Percentiles rank a stretch among this genome's conserved stretches.
Conservation (phyloP, 495 filamentous ascomycete species). For the Xylaria telfairii region DNA sequence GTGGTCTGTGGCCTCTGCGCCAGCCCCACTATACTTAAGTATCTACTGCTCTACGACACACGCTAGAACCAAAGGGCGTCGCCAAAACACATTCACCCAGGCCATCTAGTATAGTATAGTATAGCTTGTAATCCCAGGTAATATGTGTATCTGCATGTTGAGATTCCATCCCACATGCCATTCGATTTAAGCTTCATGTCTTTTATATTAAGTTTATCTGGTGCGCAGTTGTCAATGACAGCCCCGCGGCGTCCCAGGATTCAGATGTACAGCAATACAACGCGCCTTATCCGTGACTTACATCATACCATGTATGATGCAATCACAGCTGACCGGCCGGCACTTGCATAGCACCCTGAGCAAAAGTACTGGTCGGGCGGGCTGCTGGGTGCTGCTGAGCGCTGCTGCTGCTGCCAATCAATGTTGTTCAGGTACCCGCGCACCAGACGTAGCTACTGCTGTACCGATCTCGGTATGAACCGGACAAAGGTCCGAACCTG, state of each 20-base stretch:
- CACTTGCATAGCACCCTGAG: slow-evolving; percentile 8
- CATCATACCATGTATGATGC: slow-evolving; percentile 23
- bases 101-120: not conserved
- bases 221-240: not conserved
- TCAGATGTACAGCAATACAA: not conserved
- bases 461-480: slow-evolving; percentile 14
- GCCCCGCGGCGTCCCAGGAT: not conserved
- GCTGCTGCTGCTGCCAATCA: slow-evolving; percentile 5
- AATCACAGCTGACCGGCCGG: slow-evolving; percentile 14
- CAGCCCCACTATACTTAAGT: slow-evolving; percentile 11
- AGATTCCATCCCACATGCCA: not conserved
- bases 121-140: not conserved
- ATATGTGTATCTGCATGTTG: not conserved
- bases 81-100: not conserved
- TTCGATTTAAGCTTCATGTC: not conserved
- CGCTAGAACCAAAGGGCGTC: not conserved
- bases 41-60: not conserved
- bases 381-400: not conserved
- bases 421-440: slow-evolving; percentile 13
- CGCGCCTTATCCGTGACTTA: slow-evolving; percentile 10
- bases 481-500: not conserved
- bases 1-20: not conserved
- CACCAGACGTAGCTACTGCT: not conserved
- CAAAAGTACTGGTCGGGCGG: not conserved
- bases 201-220: not conserved